Percentiles rank a stretch among this genome's conserved stretches.
These are phyloP conservation scores for Daldinia vernicosa DNA, from an alignment of 495 filamentous ascomycete species.

Conservation along the genomic window DNA sequence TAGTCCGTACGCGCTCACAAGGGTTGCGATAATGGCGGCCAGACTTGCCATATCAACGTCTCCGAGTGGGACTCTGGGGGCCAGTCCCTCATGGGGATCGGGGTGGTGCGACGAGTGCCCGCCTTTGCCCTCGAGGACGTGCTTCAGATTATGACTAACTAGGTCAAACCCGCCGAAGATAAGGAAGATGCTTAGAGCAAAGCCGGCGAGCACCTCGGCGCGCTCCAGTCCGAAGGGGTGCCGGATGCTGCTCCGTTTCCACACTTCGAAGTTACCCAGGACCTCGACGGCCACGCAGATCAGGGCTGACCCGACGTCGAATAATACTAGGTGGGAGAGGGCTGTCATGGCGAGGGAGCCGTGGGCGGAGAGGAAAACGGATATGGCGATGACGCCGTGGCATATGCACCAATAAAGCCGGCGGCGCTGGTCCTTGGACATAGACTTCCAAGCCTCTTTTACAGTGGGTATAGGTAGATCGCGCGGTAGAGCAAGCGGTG, in stretches of 20 bases:
- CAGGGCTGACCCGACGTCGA: slow-evolving; percentile 89
- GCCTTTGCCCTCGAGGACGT: slow-evolving; percentile 72
- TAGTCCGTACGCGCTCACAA: slow-evolving; percentile 85
- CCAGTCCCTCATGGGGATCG: slow-evolving; percentile 63
- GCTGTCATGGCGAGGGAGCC: slow-evolving; percentile 94
- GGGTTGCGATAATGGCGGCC: slow-evolving; percentile 84
- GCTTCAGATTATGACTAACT: slow-evolving; percentile 90
- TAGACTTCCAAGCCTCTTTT: slow-evolving; percentile 81
- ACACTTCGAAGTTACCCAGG: slow-evolving; percentile 94
- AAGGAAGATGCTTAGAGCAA: slow-evolving; percentile 93
- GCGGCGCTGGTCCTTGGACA: slow-evolving; percentile 85
- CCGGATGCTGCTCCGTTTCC: slow-evolving; percentile 89
- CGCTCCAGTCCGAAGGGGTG: slow-evolving; percentile 94
- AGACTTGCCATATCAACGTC: slow-evolving; percentile 83
- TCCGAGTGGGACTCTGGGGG: slow-evolving; percentile 70
- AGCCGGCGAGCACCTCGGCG: slow-evolving; percentile 93
- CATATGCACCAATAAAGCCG: slow-evolving; percentile 90
- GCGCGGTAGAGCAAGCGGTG: slow-evolving; percentile 89
- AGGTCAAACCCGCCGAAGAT: slow-evolving; percentile 97
- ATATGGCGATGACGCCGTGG: slow-evolving; percentile 81
- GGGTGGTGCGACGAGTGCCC: slow-evolving; percentile 71
- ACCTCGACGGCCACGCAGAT: slow-evolving; percentile 96
- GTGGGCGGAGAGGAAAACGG: slow-evolving; percentile 83
- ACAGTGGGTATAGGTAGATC: slow-evolving; percentile 93
- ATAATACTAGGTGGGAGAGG: slow-evolving; percentile 90